phyloP scores from a whole-genome alignment of 78 protist species.

The Dictyostelium discoideum region DNA sequence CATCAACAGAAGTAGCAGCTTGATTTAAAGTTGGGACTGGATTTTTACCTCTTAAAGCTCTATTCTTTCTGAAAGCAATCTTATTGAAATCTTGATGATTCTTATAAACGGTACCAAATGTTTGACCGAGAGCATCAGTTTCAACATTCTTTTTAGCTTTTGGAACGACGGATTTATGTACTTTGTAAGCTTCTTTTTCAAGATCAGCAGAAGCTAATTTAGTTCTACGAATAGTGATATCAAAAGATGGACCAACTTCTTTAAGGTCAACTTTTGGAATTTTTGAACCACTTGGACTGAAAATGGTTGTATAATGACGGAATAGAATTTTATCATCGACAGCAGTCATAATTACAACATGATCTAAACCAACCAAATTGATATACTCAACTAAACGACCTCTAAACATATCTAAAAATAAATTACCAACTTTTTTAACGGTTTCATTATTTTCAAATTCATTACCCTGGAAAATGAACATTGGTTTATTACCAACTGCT shows the following conservation, averaged over 20 bases:
- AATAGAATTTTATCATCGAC: conserved; percentile 49
- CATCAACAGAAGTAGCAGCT: conserved; percentile 3
- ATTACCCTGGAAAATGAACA: conserved; percentile 87
- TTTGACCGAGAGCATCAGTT: not conserved
- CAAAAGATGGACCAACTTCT: conserved; percentile 89
- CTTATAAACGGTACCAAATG: not conserved
- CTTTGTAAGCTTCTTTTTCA: conserved; percentile 13
- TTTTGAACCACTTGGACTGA: conserved; percentile 87
- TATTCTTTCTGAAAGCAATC: conserved; percentile 15
- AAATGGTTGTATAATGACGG: conserved; percentile 65
- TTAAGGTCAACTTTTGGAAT: conserved; percentile 84
- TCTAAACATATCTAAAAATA: conserved; percentile 92
- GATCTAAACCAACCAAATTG: conserved; percentile 89
- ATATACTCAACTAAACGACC: conserved; percentile 82
- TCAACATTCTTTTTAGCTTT: conserved; percentile 4
- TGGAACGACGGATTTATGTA: conserved; percentile 11
- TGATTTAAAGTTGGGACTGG: not conserved
- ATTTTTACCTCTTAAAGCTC: conserved; percentile 2
- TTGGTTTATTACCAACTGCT: conserved; percentile 88
- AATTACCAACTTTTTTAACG: conserved; percentile 46
- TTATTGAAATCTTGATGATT: conserved; percentile 1
- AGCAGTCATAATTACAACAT: conserved; percentile 84
- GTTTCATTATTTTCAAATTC: conserved; percentile 81
- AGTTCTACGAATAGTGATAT: conserved; percentile 76
- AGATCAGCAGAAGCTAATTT: conserved; percentile 69